Conservation (phyloP, 768 basidiomycete genomes). For the Agaricus blazei region DNA sequence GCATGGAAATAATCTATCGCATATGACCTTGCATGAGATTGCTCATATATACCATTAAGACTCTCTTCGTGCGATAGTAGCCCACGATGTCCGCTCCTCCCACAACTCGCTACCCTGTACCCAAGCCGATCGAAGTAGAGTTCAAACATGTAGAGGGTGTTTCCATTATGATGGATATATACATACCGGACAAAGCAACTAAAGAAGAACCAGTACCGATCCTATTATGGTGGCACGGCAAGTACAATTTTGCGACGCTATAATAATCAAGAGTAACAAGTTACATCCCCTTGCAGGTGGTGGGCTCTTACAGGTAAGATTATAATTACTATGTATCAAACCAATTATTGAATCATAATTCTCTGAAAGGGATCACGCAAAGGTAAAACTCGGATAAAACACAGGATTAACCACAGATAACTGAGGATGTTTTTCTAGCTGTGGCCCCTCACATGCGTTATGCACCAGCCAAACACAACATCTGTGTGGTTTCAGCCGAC, state of each 20-base stretch:
- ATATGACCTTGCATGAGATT: too few species aligned
- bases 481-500: slow-evolving; percentile 28
- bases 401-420: background rate
- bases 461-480: slow-evolving; percentile 25
- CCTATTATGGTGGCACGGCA: slow-evolving; percentile 33
- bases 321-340: background rate
- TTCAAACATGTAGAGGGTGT: slow-evolving; percentile 26
- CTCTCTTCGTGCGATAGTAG: background rate
- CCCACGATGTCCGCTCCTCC: background rate
- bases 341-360: background rate
- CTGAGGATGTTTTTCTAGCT: slow-evolving; percentile 12
- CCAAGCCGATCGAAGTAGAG: slow-evolving; percentile 21
- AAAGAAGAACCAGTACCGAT: slow-evolving; percentile 23
- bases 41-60: too few species aligned
- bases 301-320: slow-evolving; percentile 24
- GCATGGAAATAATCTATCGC: too few species aligned
- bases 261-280: background rate
- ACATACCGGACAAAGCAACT: slow-evolving; percentile 24
- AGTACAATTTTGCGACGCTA: background rate
- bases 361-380: slow-evolving; percentile 4
- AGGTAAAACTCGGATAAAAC: background rate
- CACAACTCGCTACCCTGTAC: background rate
- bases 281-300: slow-evolving; percentile 18
- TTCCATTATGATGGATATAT: slow-evolving; percentile 30
- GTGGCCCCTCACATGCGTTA: slow-evolving; percentile 29